A percentile compares a stretch with the other conserved stretches of the same genome.
phyloP scores from a whole-genome alignment of 768 basidiomycete species.

The Rickenella mellea region DNA sequence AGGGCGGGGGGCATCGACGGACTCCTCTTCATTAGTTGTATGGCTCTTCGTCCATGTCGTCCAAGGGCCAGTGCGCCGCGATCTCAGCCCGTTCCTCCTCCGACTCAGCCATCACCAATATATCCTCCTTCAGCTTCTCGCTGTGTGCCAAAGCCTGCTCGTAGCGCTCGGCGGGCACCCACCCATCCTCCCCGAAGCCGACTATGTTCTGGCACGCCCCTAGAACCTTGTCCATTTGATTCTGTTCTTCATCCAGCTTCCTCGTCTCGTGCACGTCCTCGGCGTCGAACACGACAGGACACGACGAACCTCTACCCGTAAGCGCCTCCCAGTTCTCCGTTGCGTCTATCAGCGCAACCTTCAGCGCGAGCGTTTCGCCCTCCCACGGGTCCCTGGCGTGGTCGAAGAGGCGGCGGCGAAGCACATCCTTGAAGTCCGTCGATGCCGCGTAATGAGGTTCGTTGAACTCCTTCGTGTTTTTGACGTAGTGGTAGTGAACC shows the following conservation, averaged over 20 bases:
- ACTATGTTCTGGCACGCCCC: slow-evolving; percentile 18
- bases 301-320: slow-evolving; percentile 26
- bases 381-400: slow-evolving; percentile 39
- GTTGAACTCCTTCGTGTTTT: slow-evolving; percentile 35
- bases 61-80: slow-evolving; percentile 32
- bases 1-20: too few species aligned
- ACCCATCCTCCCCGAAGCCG: slow-evolving; percentile 29
- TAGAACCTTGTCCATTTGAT: slow-evolving; percentile 20
- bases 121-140: slow-evolving; percentile 25
- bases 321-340: slow-evolving; percentile 33
- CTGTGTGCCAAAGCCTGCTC: slow-evolving; percentile 24
- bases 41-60: slow-evolving; percentile 41
- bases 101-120: slow-evolving; percentile 18
- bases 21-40: slow-evolving; percentile 33
- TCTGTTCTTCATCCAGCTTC: slow-evolving; percentile 24
- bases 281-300: slow-evolving; percentile 36
- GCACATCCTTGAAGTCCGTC: slow-evolving; percentile 23
- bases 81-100: slow-evolving; percentile 30
- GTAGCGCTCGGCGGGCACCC: slow-evolving; percentile 35
- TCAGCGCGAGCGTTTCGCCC: slow-evolving; percentile 39
- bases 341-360: slow-evolving; percentile 34
- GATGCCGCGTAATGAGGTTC: slow-evolving; percentile 29
- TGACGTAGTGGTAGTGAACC: slow-evolving; percentile 40
- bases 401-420: slow-evolving; percentile 33
- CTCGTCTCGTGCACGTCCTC: slow-evolving; percentile 33